These are phyloP conservation scores for Boletus rubropictus DNA, from an alignment of 768 basidiomycete species.

Conservation along the genomic window DNA sequence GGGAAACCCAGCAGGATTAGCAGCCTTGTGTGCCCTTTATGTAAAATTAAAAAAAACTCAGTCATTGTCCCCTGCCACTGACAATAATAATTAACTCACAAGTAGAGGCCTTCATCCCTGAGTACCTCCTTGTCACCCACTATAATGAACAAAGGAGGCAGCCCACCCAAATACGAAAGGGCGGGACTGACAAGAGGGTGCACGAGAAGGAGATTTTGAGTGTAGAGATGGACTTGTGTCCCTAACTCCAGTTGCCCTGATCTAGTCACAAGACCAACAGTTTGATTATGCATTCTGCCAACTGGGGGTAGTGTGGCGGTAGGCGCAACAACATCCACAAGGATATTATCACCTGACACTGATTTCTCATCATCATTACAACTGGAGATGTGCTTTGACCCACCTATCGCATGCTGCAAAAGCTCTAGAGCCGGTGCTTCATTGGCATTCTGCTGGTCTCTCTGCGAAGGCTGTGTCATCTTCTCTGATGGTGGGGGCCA, in stretches of 20 bases:
- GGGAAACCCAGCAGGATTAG: conserved; percentile 67
- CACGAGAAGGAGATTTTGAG: conserved; percentile 66
- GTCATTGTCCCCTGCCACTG: background rate
- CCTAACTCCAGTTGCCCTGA: conserved; percentile 54
- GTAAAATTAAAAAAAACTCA: background rate
- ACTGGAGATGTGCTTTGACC: conserved; percentile 8
- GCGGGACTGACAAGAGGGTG: conserved; percentile 85
- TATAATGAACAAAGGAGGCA: conserved; percentile 82
- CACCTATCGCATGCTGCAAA: conserved; percentile 4
- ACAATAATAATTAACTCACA: conserved; percentile 40
- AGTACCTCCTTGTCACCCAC: conserved; percentile 88
- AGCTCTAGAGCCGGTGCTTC: conserved; percentile 1
- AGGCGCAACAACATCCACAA: conserved; percentile 46
- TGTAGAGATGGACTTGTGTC: conserved; percentile 81
- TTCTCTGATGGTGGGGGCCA: conserved; percentile 76
- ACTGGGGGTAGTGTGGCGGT: conserved; percentile 40
- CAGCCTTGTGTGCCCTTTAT: conserved; percentile 85
- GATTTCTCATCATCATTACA: conserved; percentile 5
- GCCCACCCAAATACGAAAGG: conserved; percentile 78
- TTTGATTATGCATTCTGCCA: conserved; percentile 37
- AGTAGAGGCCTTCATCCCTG: conserved; percentile 86
- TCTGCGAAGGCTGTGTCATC: conserved; percentile 54
- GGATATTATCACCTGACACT: conserved; percentile 28
- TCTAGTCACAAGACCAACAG: conserved; percentile 38
- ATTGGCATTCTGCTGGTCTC: conserved; percentile 41